Evolutionary conservation across 768 basidiomycete genomes (phyloP), one percentile per base, ranked within the genome.

Genomic region (Serpula lacrymans): DNA sequence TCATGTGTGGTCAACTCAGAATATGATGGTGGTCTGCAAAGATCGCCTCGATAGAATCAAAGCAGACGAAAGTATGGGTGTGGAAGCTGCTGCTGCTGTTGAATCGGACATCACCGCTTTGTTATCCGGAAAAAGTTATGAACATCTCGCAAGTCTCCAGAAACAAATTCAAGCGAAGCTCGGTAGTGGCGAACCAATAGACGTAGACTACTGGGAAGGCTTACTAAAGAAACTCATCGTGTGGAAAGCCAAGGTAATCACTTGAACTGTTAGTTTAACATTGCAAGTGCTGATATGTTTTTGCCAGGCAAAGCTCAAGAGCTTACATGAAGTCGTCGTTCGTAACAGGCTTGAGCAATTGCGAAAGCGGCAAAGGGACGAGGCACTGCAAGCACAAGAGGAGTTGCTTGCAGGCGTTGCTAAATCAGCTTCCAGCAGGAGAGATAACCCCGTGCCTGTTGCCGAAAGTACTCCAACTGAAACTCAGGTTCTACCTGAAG

Each of bases 21-120:
- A 96, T 52, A 96, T 99, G 91, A 88, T 94, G 81, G 88, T 95
- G 7, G 84, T 99, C 3, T 96, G 92, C 64, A 89, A 91, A 53
- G 87, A 95, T 59, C 82, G 84, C 14, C 60, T 97, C 21, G 92
- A 96, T 35, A 73, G 78, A 28, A 76, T 94, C 53, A 80, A 77
- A 51, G 67, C 64, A 27, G 75, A 70, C 59, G 74, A 72, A 50
- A 69, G 72, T n/a, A 71, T 82, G 58, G 84, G 82, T 9, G 62
- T 72, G n/a, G 84, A 80, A 39, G 81, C 81, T 5, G 79, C 83
- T 3, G 80, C 77, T 2, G 84, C 85, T 13, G 93, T 97, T 10
- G 92, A 97, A 61, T 62, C 78, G 14, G 91, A 96, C 50, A 85
- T 98, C 49, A 74, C 84, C 10, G 70, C 76, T 1, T 70, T 98